Evolutionary conservation across 768 basidiomycete genomes (phyloP), one percentile per base, ranked within the genome.

Genomic region (Trametes elegans): DNA sequence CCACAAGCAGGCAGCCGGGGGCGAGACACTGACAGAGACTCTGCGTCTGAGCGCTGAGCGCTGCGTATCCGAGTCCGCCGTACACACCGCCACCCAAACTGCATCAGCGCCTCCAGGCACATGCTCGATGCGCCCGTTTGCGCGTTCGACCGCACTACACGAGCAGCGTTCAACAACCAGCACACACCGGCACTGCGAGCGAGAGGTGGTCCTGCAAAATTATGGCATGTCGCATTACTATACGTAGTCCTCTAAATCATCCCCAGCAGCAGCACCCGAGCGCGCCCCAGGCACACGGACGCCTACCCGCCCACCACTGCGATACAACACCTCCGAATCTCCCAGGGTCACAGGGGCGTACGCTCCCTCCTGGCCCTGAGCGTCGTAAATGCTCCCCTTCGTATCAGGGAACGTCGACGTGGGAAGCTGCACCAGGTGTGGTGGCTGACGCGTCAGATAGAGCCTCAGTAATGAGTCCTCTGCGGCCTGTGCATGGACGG

Each of bases 391-490:
- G 62, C 78, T 76, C 38, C 83, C 80, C 35, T 74, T 66, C 4
- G 76, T 75, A 18, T 72, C 60, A 11, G 86, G 78, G 74, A 93
- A 90, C 16, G 91, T 88, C 39, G 81, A 80, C 5, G 88, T 83
- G 7, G 91, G 91, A 36, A 93, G 74, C 48, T 83, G 80, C 40
- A 91, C 62, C 32, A 80, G 70, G 53, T 91, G 78, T 46, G 84
- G 73, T 6, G 90, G 90, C 47, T 83, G 83, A 59, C 79, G 80
- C 10, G 90, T 92, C 55, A 95, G 81, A 71, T 93, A 95, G 19
- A 94, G 75, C 38, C 91, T 79, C 58, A 87, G 82, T 23, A 95
- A 75, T 0, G 92, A 82, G 63, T 94, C 91, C 71, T 96, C 92
- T 8, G 89, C 88, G 14, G 92, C 92, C 87, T 90, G 61, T 24